Evolutionary conservation across 2,329 filamentous ascomycete genomes (phyloP).

Genomic region (Penicillium sp.): DNA sequence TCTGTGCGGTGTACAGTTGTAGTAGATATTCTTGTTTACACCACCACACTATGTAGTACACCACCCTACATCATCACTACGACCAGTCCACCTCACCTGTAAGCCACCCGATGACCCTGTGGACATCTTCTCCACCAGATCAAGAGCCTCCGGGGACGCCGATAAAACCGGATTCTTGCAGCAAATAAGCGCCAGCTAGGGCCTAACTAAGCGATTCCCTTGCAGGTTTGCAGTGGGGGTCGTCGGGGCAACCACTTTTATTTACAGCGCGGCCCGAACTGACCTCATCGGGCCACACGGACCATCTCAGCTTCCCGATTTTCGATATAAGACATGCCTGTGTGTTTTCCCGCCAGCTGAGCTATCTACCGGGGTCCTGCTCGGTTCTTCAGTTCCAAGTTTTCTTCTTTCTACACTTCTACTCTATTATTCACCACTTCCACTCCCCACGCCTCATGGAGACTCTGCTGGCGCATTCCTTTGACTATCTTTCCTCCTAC

Average conservation of each 20-base stretch:
- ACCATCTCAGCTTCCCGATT: conserved; percentile 13
- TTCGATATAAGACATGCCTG: neutral
- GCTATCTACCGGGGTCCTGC: no score
- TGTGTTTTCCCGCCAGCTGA: no score
- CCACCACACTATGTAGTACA: no score
- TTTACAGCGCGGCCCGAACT: conserved; percentile 13
- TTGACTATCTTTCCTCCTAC: conserved; percentile 94
- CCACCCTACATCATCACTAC: no score
- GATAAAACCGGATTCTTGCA: neutral
- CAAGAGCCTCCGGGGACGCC: neutral
- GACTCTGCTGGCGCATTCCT: conserved; percentile 85
- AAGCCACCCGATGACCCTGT: conserved; percentile 5
- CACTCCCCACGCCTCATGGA: conserved; percentile 67
- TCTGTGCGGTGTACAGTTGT: no score
- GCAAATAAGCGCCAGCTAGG: no score
- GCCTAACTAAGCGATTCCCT: neutral
- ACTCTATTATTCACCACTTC: conserved; percentile 21
- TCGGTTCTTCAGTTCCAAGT: conserved; percentile 5
- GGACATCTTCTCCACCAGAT: neutral
- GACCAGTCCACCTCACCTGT: no score
- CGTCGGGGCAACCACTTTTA: conserved; percentile 24
- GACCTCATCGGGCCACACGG: conserved; percentile 27
- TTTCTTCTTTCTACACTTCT: conserved; percentile 6
- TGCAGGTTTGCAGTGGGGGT: conserved; percentile 8
- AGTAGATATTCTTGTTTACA: no score